Conservation (phyloP, 768 basidiomycete genomes). For the Trametes villosa region DNA sequence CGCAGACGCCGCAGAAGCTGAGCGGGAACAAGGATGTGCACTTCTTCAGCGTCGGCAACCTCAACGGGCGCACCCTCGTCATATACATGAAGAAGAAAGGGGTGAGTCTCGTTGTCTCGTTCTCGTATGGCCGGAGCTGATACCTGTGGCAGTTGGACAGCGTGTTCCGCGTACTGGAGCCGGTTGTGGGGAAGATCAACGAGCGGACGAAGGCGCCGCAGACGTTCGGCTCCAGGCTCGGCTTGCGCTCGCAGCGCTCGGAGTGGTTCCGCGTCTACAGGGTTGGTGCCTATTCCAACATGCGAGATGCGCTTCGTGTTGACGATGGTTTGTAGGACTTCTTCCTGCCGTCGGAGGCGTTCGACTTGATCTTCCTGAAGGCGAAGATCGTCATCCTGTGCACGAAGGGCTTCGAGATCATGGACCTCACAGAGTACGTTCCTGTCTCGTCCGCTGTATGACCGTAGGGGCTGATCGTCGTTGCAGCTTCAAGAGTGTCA, state of each 20-base stretch:
- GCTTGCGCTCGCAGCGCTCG: conserved; percentile 77
- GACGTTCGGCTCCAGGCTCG: conserved; percentile 72
- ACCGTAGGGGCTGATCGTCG: not conserved
- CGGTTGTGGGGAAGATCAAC: conserved; percentile 88
- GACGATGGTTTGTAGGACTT: conserved; percentile 58
- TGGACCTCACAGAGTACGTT: conserved; percentile 92
- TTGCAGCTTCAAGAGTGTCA: conserved; percentile 80
- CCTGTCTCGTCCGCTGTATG: not conserved
- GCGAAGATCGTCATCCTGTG: conserved; percentile 93
- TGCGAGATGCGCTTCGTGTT: not conserved
- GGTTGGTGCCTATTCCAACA: conserved; percentile 36
- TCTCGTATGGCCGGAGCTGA: not conserved
- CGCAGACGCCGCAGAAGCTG: conserved; percentile 86
- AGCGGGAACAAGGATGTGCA: conserved; percentile 91
- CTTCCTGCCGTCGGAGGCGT: conserved; percentile 90
- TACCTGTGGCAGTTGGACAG: conserved; percentile 64
- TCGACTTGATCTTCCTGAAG: conserved; percentile 90
- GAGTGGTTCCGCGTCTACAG: conserved; percentile 97
- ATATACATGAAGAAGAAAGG: conserved; percentile 97
- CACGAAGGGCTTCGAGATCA: conserved; percentile 95
- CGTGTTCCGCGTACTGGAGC: conserved; percentile 96
- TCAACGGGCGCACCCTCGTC: conserved; percentile 86
- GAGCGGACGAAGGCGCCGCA: conserved; percentile 73
- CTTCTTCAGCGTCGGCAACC: conserved; percentile 92
- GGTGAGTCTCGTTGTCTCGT: conserved; percentile 38